Evolutionary conservation across 352 stramenopile genomes (phyloP), one percentile per base, ranked within the genome.

Genomic region (Pythium catenulatum): DNA sequence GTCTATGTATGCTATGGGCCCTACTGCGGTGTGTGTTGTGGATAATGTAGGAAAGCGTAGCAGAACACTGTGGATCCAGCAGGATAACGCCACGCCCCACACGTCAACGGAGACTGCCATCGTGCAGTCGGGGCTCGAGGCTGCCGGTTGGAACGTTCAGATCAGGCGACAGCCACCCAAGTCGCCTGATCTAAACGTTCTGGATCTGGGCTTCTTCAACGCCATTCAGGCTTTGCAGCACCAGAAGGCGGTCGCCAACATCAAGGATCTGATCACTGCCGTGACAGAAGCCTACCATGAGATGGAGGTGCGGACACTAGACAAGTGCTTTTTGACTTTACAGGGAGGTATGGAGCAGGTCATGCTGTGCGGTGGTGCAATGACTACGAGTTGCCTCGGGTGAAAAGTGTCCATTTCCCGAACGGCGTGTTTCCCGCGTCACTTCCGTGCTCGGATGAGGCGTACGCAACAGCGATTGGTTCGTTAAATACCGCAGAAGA

Each of bases 241-340:
- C 34, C 9, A n/a, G 14, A 79, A 79, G 50, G 32, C 27, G 13
- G 58, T 58, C 0, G 70, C 79, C 45, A 59, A 32, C 8, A 56
- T 83, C 52, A 37, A 70, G 14, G 39, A 32, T 45, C 39, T 89
- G 1, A 76, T 91, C 14, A 4, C 2, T 11, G 82, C 73, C 39
- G 82, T 89, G 17, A 25, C 73, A 30, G 59, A 80, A 3, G 63
- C 83, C 0, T 91, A 72, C 48, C 36, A 27, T 9, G 74, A 83
- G 19, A 82, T 91, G 68, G n/a, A 65, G 25, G 15, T 69, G 0
- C 5, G 37, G 8, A 91, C 69, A 2, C 81, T 85, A 6, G 74
- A 82, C 56, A 89, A 89, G 23, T 82, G 75, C 19, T 91, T 91
- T 46, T 13, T 87, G 0, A 88, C 83, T 11, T 56, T 91, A 1